Percentiles rank a stretch among this genome's conserved stretches.
phyloP scores from a whole-genome alignment of 2,329 filamentous ascomycete species.

The Cladosporium cucumerinum region DNA sequence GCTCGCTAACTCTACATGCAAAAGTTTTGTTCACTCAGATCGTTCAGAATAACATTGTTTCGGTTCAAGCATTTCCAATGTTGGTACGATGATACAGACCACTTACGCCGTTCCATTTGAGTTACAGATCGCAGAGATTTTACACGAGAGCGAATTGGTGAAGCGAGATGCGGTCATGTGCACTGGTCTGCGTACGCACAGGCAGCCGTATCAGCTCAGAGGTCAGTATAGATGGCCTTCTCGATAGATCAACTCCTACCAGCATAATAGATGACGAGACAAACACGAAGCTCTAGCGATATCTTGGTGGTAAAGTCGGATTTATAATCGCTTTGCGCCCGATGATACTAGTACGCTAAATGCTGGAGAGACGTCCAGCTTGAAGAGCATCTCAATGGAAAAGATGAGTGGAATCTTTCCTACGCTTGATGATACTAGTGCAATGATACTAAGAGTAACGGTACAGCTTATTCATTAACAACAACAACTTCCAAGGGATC shows the following conservation, averaged over 20 bases:
- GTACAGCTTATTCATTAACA: no score
- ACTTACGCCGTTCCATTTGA: background rate
- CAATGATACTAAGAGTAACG: background rate
- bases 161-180: background rate
- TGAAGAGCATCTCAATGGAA: background rate
- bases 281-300: background rate
- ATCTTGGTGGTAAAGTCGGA: background rate
- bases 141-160: background rate
- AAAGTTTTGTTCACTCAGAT: background rate
- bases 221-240: background rate
- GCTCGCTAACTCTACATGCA: background rate
- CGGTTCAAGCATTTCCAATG: background rate
- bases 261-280: background rate
- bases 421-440: background rate
- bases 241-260: rapidly evolving
- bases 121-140: background rate
- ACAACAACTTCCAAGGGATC: no score
- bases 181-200: background rate
- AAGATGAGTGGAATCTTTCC: background rate
- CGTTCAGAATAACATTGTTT: background rate
- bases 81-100: background rate
- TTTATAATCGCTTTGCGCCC: background rate
- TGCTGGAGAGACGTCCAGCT: background rate
- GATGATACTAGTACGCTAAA: background rate
- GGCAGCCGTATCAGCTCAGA: background rate